Conservation (phyloP, 192 early-diverging fungal genomes). For the Coemansia sp. region DNA sequence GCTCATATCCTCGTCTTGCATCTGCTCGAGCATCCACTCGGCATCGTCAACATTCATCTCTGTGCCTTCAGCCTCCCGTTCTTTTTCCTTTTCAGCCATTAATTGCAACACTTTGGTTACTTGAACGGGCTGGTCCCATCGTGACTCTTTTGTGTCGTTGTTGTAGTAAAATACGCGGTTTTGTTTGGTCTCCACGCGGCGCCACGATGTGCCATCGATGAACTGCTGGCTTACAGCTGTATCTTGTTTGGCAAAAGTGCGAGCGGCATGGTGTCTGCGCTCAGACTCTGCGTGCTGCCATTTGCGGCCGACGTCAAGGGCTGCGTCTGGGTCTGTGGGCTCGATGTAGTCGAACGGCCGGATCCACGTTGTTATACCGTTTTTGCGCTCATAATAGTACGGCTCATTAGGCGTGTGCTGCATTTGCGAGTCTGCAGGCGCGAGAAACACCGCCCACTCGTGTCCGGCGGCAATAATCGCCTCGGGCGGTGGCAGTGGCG, state of each 20-base stretch:
- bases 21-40: conserved; percentile 54
- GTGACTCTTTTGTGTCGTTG: conserved; percentile 11
- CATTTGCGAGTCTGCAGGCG: conserved; percentile 10
- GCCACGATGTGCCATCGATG: conserved; percentile 7
- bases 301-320: conserved; percentile 8
- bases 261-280: conserved; percentile 1
- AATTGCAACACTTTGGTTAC: neutral
- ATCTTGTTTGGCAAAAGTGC: conserved; percentile 22
- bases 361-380: conserved; percentile 45
- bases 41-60: conserved; percentile 48
- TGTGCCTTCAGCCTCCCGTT: conserved; percentile 9
- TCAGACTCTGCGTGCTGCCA: conserved; percentile 19
- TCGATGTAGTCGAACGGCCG: conserved; percentile 44
- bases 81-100: neutral
- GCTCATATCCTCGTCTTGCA: conserved; percentile 17
- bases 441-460: conserved; percentile 46
- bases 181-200: conserved; percentile 32
- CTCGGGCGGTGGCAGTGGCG: conserved; percentile 6
- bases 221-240: conserved; percentile 3
- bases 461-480: conserved; percentile 17
- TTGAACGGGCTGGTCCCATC: conserved; percentile 28
- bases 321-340: conserved; percentile 8
- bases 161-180: conserved; percentile 39
- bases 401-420: conserved; percentile 24
- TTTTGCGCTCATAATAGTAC: conserved; percentile 46